Conservation (phyloP, 768 basidiomycete genomes). For the Cystofilobasidium ferigula region DNA sequence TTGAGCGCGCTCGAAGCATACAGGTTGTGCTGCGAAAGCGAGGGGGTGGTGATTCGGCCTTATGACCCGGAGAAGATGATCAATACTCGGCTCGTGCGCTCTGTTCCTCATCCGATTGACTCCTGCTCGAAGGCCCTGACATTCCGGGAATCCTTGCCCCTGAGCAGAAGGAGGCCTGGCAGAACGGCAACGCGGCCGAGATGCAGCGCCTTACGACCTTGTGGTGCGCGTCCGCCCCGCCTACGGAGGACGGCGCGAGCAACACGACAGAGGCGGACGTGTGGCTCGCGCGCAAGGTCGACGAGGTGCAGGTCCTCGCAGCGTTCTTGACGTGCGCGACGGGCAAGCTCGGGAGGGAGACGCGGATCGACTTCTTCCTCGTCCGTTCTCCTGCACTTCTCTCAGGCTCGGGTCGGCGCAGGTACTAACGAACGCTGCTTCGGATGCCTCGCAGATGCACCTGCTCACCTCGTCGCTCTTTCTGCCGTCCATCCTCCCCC, state of each 20-base stretch:
- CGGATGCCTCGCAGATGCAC: slow-evolving; percentile 7
- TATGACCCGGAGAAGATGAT: slow-evolving; percentile 14
- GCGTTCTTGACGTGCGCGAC: slow-evolving; percentile 13
- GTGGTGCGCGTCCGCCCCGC: background rate
- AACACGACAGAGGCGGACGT: background rate
- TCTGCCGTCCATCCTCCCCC: background rate
- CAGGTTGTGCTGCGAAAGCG: background rate
- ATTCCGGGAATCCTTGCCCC: background rate
- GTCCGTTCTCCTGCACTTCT: slow-evolving; percentile 4
- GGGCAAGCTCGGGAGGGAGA: slow-evolving; percentile 12
- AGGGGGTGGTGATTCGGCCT: background rate
- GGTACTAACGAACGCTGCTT: background rate
- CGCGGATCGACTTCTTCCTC: slow-evolving; percentile 22
- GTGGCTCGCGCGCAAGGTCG: background rate
- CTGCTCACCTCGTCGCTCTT: slow-evolving; percentile 23
- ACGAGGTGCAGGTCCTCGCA: slow-evolving; percentile 12
- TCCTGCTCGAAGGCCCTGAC: background rate
- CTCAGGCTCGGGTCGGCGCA: background rate
- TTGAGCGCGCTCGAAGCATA: slow-evolving; percentile 8
- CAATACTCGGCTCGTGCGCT: background rate
- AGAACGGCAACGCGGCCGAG: background rate
- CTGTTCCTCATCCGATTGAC: background rate
- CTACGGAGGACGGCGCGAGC: background rate
- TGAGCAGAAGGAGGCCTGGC: background rate
- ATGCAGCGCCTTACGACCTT: background rate